A percentile compares a stretch with the other conserved stretches of the same genome.
These are phyloP conservation scores for Mayamaea pseudoterrestris DNA, from an alignment of 108 stramenopile species.

Conservation along the genomic window DNA sequence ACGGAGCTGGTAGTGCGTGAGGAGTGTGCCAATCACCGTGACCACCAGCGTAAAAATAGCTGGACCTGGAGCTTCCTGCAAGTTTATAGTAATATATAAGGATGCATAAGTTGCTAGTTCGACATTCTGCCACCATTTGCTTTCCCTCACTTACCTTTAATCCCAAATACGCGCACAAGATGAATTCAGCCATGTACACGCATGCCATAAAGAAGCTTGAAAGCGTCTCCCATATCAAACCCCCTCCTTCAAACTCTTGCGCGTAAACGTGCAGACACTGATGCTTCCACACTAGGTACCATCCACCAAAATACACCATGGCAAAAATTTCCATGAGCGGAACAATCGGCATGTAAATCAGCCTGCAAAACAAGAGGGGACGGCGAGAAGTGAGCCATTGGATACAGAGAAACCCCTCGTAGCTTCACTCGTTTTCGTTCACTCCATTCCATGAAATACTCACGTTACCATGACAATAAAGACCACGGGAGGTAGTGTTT, in stretches of 20 bases:
- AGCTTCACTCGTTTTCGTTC: too few species aligned
- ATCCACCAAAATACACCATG: constrained; percentile 8
- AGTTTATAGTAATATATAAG: too few species aligned
- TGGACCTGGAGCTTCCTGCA: constrained; percentile 9
- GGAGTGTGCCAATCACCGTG: constrained; percentile 7
- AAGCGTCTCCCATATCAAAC: constrained; percentile 10
- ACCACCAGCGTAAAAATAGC: constrained; percentile 6
- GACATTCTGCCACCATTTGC: too few species aligned
- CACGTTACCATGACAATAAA: constrained; percentile 13
- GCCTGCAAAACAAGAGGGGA: too few species aligned
- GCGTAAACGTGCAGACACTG: constrained; percentile 21
- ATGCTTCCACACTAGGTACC: constrained; percentile 14
- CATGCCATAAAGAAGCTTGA: constrained; percentile 12
- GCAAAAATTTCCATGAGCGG: constrained; percentile 20
- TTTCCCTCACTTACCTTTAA: too few species aligned
- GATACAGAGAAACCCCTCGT: too few species aligned
- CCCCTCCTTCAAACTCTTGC: constrained; percentile 11
- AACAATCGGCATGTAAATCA: constrained; percentile 17
- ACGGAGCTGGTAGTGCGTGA: constrained; percentile 4
- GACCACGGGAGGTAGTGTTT: constrained; percentile 14
- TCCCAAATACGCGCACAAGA: constrained; percentile 17
- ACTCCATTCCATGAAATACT: too few species aligned
- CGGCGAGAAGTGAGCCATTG: too few species aligned
- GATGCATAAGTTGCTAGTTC: too few species aligned
- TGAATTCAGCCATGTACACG: constrained; percentile 16